Evolutionary conservation across 164 flowering plant species (phyloP).

Genomic region (Vitis rupestris): DNA sequence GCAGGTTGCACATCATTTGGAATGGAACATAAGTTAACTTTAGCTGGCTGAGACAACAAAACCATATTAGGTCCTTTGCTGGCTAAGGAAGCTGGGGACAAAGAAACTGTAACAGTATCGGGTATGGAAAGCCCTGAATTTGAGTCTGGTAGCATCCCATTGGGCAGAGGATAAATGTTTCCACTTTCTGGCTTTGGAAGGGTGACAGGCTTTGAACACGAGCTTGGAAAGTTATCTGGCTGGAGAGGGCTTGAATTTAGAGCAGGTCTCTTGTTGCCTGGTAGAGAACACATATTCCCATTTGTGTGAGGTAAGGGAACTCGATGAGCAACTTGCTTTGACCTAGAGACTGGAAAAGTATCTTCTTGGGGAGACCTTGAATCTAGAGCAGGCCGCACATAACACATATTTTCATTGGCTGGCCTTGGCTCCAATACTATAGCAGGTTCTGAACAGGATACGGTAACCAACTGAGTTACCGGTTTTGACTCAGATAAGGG

Average conservation of each 20-base stretch:
- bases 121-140: no score
- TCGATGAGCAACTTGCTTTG: neutral
- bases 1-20: neutral
- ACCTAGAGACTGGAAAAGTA: neutral
- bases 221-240: no score
- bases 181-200: no score
- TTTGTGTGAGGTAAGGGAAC: neutral
- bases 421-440: neutral
- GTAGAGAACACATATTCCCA: no score
- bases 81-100: neutral
- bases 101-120: neutral
- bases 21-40: neutral
- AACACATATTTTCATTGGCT: neutral
- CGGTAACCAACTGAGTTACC: neutral
- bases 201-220: no score
- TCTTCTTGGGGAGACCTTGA: no score
- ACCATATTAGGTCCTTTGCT: neutral
- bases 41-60: neutral
- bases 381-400: no score
- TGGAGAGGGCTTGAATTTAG: no score
- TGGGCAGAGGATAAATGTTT: no score
- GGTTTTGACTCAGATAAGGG: constrained; percentile 3
- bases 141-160: no score
- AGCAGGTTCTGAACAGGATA: neutral
- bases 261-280: no score